Base-by-base conservation (phyloP, 129 eudicot genomes). In the Oenanthe sinensis region DNA sequence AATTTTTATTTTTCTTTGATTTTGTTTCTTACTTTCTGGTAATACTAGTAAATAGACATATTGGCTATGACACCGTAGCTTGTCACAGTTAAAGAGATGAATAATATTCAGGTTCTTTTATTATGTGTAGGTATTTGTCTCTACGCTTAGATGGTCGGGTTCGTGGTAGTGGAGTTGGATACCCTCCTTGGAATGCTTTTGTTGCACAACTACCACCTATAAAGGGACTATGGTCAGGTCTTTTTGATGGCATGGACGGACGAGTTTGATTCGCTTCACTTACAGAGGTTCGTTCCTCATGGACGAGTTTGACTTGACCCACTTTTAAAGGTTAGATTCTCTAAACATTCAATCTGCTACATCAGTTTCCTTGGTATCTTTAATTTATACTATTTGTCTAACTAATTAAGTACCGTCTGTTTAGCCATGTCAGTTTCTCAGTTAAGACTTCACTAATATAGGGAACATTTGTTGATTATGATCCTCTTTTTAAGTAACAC, bases 181-280 rank as follows among this genome's bases (percentile, higher is more conserved):
- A 86, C 83, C 97, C 99, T 52, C 92, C 99, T 42, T 95, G 99
- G 99, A 95, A 92, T 86, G 99, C 99, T 28, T 92, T 96, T 83
- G 97, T 92, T 55, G 91, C 87, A 54, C 99, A 96, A 82, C 81
- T 96, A 48, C 99, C 98, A 77, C 99, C 91, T 0, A 92, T 89
- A 37, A 92, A 92, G 83, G 99, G 99, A 65, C 84, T 96, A 49
- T 96, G 99, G 99, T 80, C 97, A 49, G 97, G 99, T 37, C 92
- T 96, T 83, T 88, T 96, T 26, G 99, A 96, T 85, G 99, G 99
- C 86, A 87, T 92, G 91, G 99, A 96, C 77, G 99, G 99, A 79
- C 87, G 93, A 88, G 99, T 96, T 45, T 89, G 74, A 84, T 6
- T 79, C 79, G 48, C 58, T 58, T 49, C 49, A 40, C 45, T 50